Evolutionary conservation across 2,329 filamentous ascomycete genomes (phyloP).

Genomic region (Penicillium sp.): DNA sequence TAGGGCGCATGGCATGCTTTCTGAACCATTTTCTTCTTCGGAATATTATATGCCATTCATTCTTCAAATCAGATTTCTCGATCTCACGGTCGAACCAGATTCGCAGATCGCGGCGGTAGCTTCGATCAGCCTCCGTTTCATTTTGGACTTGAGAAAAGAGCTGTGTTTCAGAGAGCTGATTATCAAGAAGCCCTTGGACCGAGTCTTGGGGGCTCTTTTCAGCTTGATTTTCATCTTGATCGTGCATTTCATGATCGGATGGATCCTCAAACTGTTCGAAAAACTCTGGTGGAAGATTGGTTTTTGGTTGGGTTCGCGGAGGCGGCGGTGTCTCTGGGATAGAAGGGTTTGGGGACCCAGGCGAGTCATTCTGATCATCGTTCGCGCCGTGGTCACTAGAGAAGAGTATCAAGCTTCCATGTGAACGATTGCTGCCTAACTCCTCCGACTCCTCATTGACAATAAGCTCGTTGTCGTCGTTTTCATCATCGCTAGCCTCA

Average conservation of each 20-base stretch:
- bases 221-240: background rate
- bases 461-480: background rate
- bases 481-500: background rate
- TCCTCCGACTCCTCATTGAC: background rate
- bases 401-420: background rate
- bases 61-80: background rate
- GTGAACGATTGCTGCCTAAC: background rate
- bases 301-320: background rate
- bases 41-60: constrained; percentile 1
- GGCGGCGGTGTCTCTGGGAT: background rate
- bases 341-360: background rate
- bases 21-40: background rate
- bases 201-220: background rate
- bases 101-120: background rate
- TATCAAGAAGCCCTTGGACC: background rate
- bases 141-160: background rate
- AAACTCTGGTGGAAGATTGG: background rate
- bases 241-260: background rate
- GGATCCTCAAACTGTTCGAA: background rate
- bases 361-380: background rate
- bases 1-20: background rate
- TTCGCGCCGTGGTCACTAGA: background rate
- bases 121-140: background rate
- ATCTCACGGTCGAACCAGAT: constrained; percentile 6
- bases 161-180: background rate